These are phyloP conservation scores for Aspergillus intermedius DNA, from an alignment of 2,329 filamentous ascomycete genomes.

Conservation along the genomic window DNA sequence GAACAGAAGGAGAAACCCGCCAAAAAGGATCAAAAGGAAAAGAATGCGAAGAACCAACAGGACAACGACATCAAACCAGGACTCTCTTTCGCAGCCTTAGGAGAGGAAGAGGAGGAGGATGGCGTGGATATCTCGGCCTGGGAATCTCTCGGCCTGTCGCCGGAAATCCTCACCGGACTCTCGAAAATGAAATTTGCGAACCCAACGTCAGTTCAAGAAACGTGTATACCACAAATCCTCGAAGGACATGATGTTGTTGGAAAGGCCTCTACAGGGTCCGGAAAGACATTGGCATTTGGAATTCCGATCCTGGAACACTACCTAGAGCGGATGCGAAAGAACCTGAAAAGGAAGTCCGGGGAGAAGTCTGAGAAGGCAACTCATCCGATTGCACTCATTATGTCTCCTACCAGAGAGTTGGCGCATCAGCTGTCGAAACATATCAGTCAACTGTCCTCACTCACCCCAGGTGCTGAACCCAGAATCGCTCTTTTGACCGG, in stretches of 20 bases:
- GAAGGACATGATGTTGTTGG: conserved; percentile 86
- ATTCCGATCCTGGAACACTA: conserved; percentile 87
- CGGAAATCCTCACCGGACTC: conserved; percentile 64
- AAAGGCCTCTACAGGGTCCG: conserved; percentile 92
- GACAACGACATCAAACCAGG: conserved; percentile 24
- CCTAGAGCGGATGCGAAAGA: conserved; percentile 46
- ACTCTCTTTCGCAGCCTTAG: conserved; percentile 33
- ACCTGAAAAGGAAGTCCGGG: conserved; percentile 32
- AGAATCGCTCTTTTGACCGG: conserved; percentile 81
- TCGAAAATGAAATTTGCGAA: conserved; percentile 71
- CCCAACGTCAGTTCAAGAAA: conserved; percentile 75
- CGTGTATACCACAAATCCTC: conserved; percentile 73
- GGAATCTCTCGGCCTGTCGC: conserved; percentile 66
- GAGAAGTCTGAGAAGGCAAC: conserved; percentile 25
- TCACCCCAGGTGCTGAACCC: conserved; percentile 54
- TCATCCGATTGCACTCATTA: conserved; percentile 65
- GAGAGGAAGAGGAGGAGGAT: conserved; percentile 46
- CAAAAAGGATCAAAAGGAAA: conserved; percentile 22
- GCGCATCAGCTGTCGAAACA: conserved; percentile 87
- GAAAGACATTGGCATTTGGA: conserved; percentile 91
- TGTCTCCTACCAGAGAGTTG: conserved; percentile 88
- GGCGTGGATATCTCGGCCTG: conserved; percentile 69
- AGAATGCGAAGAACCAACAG: conserved; percentile 28
- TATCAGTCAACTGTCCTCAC: conserved; percentile 65
- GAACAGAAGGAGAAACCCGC: conserved; percentile 10